Evolutionary conservation across 192 early-diverging fungal genomes (phyloP).

Genomic region (Backusella tuberculispora): DNA sequence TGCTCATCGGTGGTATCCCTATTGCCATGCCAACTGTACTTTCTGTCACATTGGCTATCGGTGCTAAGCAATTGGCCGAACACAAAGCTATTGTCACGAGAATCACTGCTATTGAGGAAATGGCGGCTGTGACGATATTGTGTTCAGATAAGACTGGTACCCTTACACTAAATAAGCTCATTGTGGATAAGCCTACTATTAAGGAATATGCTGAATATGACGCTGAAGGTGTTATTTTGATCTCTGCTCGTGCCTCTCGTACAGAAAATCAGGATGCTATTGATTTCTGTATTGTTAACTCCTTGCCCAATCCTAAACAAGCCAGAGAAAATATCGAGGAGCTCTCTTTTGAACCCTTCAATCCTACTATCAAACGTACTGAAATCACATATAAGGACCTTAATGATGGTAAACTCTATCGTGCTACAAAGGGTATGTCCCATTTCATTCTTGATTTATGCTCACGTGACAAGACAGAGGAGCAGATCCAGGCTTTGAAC

Average conservation of each 20-base stretch:
- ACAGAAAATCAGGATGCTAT: constrained; percentile 82
- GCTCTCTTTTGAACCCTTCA: constrained; percentile 73
- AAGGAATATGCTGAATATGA: constrained; percentile 68
- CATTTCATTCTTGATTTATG: constrained; percentile 73
- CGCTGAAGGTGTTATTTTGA: constrained; percentile 63
- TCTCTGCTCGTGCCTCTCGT: constrained; percentile 77
- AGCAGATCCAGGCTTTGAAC: constrained; percentile 48
- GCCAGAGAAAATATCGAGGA: constrained; percentile 70
- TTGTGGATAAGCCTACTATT: constrained; percentile 71
- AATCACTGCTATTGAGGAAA: constrained; percentile 81
- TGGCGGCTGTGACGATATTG: constrained; percentile 81
- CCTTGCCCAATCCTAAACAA: constrained; percentile 56
- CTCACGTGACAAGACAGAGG: constrained; percentile 70
- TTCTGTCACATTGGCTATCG: constrained; percentile 79
- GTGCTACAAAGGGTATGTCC: constrained; percentile 78
- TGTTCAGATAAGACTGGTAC: constrained; percentile 97
- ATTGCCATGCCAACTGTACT: constrained; percentile 84
- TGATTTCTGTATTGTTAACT: constrained; percentile 74
- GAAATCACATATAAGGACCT: constrained; percentile 67
- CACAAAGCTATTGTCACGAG: constrained; percentile 84
- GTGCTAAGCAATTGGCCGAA: constrained; percentile 81
- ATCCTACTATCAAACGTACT: constrained; percentile 80
- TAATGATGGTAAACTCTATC: constrained; percentile 65
- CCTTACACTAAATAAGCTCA: constrained; percentile 86
- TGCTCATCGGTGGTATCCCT: constrained; percentile 81